Evolutionary conservation across 1,139 yeast species (phyloP).

Genomic region (Zygosaccharomyces sapae): DNA sequence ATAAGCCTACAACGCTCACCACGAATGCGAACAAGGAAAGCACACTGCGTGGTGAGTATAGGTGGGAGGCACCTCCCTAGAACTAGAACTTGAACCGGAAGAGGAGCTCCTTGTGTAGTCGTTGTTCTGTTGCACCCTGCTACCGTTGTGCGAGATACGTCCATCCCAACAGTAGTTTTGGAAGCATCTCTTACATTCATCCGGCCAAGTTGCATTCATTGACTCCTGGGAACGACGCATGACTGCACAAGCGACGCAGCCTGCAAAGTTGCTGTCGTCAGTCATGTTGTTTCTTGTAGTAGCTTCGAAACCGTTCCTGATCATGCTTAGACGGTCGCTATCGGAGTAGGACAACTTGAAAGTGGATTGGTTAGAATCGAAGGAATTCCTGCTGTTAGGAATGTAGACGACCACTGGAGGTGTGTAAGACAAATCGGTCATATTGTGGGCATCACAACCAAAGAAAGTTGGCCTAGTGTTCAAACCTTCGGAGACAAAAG

Average conservation of each 20-base stretch:
- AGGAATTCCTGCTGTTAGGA: constrained; percentile 72
- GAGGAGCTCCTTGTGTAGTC: constrained; percentile 16
- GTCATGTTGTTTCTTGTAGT: constrained; percentile 72
- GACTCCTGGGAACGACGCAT: constrained; percentile 80
- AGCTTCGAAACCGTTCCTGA: constrained; percentile 76
- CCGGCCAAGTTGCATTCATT: constrained; percentile 55
- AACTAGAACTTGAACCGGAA: constrained; percentile 7
- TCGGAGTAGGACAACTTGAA: constrained; percentile 60
- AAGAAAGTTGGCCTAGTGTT: constrained; percentile 69
- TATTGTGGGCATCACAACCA: constrained; percentile 73
- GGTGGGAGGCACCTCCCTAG: constrained; percentile 4
- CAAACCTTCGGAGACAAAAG: constrained; percentile 59
- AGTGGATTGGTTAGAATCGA: constrained; percentile 67
- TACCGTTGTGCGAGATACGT: constrained; percentile 20
- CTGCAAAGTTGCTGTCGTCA: constrained; percentile 65
- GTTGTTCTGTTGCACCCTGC: constrained; percentile 15
- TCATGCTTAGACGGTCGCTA: constrained; percentile 55
- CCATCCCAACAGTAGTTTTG: constrained; percentile 83
- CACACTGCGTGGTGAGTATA: constrained; percentile 4
- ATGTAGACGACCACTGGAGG: constrained; percentile 79
- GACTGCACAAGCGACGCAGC: constrained; percentile 87
- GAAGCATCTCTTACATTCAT: constrained; percentile 72
- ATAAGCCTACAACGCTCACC: constrained; percentile 12
- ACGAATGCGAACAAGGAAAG: constrained; percentile 10
- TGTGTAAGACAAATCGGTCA: constrained; percentile 48